Conservation (phyloP, 192 early-diverging fungal genomes). For the Lobosporangium transversale region DNA sequence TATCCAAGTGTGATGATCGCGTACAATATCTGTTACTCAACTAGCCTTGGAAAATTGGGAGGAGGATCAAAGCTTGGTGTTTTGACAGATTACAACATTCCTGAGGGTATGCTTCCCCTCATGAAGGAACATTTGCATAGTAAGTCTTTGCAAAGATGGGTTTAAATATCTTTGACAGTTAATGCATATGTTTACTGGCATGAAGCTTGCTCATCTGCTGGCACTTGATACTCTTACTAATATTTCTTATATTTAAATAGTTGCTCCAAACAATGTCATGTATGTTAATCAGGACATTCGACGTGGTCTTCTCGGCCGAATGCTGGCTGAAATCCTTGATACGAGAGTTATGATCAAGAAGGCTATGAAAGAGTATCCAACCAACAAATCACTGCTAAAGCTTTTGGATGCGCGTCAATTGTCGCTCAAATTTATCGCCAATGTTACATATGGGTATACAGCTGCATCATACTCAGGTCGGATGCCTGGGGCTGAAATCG, state of each 20-base stretch:
- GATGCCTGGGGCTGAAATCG: constrained; percentile 91
- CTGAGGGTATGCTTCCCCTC: constrained; percentile 66
- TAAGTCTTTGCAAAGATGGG: constrained; percentile 43
- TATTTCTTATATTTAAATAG: constrained; percentile 12
- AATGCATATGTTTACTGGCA: neutral
- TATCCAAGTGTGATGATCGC: constrained; percentile 98
- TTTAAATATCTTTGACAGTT: constrained; percentile 12
- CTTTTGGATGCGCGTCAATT: constrained; percentile 87
- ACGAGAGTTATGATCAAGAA: constrained; percentile 92
- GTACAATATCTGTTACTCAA: constrained; percentile 96
- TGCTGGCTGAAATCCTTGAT: constrained; percentile 89
- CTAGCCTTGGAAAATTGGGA: constrained; percentile 79
- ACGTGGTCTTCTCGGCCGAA: constrained; percentile 78
- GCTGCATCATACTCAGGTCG: constrained; percentile 86
- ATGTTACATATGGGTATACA: constrained; percentile 93
- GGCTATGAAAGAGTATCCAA: constrained; percentile 78
- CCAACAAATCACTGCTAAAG: constrained; percentile 66
- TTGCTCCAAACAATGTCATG: constrained; percentile 85
- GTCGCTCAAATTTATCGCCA: constrained; percentile 89
- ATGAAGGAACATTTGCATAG: constrained; percentile 78
- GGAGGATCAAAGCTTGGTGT: constrained; percentile 70
- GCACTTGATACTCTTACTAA: too few species aligned
- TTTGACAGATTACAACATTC: constrained; percentile 60
- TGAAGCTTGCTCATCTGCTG: neutral
- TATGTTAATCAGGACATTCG: constrained; percentile 90